Base-by-base conservation (phyloP, 2,329 filamentous ascomycete genomes). In the Pestalotiopsis sp. region DNA sequence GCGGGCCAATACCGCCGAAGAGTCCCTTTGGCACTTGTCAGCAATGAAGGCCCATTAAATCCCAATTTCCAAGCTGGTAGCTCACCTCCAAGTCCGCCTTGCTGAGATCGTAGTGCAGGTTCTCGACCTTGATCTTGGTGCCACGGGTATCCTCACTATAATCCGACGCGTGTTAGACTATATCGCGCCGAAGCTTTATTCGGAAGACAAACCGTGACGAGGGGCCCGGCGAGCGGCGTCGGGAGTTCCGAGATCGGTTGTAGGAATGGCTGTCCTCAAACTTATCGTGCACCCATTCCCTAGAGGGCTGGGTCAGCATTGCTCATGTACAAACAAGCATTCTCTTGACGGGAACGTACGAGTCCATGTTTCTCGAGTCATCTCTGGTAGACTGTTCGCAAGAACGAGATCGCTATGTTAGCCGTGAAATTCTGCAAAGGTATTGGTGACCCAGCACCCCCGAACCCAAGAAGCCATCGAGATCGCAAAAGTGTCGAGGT, bases 201-300 rank as follows among this genome's bases (percentile, higher is more conserved):
- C 7, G 9, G 56, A 7, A 31, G 23, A 68, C 41, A n/a, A 64
- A 68, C 66, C 66, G 64, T 17, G 63, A 70, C 49, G 68, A 68
- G 27, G 74, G 74, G 13, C 82, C 81, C 59, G 83, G 83, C 12
- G 83, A 83, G 74, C 82, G 63, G 41, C 66, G 82, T 41, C 45
- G 63, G 39, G 59, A 61, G 27, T 68, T 68, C 66, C 66, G 59
- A 60, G 68, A 69, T 49, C 73, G 71, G 56, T 70, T 71, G 59
- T 67, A 65, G 57, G 68, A 86, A 79, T 91, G 70, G 56, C 74
- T 88, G 76, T 93, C 93, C 80, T 96, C 93, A 79, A 90, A 97
- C 78, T 91, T 93, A 83, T 97, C 93, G 80, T 98, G 95, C 74
- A 97, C 93, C 95, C 95, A 98, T 85, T 97, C 94, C 77, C 93